Evolutionary conservation across 2,329 filamentous ascomycete genomes (phyloP).

Genomic region (Penicillium sp.): DNA sequence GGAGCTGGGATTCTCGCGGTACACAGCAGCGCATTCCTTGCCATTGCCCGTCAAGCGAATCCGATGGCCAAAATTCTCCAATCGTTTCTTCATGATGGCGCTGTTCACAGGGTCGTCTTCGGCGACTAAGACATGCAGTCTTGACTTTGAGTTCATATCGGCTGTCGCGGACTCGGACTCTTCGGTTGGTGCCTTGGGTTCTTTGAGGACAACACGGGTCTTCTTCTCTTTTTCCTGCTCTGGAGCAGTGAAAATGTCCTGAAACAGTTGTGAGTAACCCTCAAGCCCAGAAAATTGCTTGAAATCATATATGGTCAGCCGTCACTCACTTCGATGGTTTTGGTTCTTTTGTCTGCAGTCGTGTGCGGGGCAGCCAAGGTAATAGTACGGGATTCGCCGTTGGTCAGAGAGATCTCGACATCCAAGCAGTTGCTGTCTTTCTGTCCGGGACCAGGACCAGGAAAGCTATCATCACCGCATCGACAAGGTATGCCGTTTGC

Average conservation of each 20-base stretch:
- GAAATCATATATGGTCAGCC: too few species aligned
- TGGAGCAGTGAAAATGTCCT: neutral
- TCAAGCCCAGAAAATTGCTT: neutral
- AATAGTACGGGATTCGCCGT: slow-evolving; percentile 14
- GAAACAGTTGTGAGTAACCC: neutral
- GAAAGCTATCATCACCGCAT: slow-evolving; percentile 14
- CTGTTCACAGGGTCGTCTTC: slow-evolving; percentile 90
- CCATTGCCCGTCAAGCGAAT: slow-evolving; percentile 77
- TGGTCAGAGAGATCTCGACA: slow-evolving; percentile 15
- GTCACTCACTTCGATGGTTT: neutral
- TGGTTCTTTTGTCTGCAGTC: neutral
- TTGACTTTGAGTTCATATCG: neutral
- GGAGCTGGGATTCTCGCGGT: slow-evolving; percentile 60
- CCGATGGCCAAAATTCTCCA: slow-evolving; percentile 74
- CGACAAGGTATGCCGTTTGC: slow-evolving; percentile 6
- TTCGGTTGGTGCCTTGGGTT: neutral
- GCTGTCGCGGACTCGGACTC: neutral
- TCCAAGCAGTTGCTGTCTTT: slow-evolving; percentile 6
- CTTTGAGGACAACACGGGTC: neutral
- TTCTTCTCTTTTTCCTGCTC: neutral
- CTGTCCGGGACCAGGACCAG: neutral
- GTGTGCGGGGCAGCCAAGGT: slow-evolving; percentile 8
- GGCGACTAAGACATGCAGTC: slow-evolving; percentile 66
- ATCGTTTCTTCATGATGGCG: slow-evolving; percentile 74
- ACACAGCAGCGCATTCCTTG: slow-evolving; percentile 75